phyloP scores from a whole-genome alignment of 2,329 filamentous ascomycete genomes.

The Sporothrix euskadiensis region DNA sequence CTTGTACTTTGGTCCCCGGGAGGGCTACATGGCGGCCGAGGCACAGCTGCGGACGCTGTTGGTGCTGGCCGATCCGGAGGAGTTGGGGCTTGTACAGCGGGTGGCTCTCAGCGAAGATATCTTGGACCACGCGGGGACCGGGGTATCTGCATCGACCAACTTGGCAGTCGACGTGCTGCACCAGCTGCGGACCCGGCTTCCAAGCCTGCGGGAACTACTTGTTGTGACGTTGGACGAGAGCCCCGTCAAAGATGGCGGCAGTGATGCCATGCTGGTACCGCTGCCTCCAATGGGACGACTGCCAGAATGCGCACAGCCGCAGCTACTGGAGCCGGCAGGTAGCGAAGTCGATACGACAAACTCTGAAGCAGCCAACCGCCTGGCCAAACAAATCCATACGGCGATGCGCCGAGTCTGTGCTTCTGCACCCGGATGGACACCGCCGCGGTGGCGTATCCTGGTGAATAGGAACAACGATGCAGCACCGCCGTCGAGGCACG shows the following conservation, averaged over 20 bases:
- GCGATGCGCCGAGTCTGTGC: slow-evolving; percentile 26
- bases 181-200: slow-evolving; percentile 44
- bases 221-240: slow-evolving; percentile 48
- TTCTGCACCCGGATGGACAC: slow-evolving; percentile 37
- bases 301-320: not conserved
- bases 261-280: slow-evolving; percentile 36
- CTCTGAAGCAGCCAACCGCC: slow-evolving; percentile 37
- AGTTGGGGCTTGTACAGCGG: slow-evolving; percentile 46
- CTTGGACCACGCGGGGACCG: slow-evolving; percentile 35
- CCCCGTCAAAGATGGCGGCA: slow-evolving; percentile 34
- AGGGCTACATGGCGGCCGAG: slow-evolving; percentile 49
- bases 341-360: not conserved
- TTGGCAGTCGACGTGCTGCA: slow-evolving; percentile 46
- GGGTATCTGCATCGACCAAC: slow-evolving; percentile 40
- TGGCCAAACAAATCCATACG: slow-evolving; percentile 40
- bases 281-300: not conserved
- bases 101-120: slow-evolving; percentile 51
- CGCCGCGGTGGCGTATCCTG: slow-evolving; percentile 45
- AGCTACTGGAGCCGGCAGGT: not conserved
- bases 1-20: slow-evolving; percentile 51
- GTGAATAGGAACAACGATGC: slow-evolving; percentile 31
- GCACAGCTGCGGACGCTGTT: slow-evolving; percentile 50
- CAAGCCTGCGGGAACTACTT: slow-evolving; percentile 45
- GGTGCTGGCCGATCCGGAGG: slow-evolving; percentile 44
- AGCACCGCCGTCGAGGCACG: not conserved